Percentiles rank a stretch among this genome's conserved stretches.
These are phyloP conservation scores for Trypanosoma scelopori DNA, from an alignment of 208 protist species.

Conservation along the genomic window DNA sequence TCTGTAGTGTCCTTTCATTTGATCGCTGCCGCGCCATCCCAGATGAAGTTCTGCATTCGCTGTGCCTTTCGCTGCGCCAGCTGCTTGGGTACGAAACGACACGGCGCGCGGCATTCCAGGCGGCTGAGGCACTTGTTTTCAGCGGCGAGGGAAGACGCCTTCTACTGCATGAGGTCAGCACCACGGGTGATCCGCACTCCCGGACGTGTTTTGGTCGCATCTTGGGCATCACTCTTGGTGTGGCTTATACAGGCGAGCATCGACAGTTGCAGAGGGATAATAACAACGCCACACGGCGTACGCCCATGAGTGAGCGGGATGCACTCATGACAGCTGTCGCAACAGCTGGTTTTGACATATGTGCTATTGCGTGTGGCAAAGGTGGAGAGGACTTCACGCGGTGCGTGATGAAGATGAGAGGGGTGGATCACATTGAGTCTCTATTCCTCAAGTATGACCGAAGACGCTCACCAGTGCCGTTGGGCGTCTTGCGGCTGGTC, in stretches of 20 bases:
- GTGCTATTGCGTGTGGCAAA: slow-evolving; percentile 22
- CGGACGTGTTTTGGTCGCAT: slow-evolving; percentile 74
- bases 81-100: slow-evolving; percentile 37
- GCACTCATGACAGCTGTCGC: slow-evolving; percentile 1
- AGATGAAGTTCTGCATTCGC: slow-evolving; percentile 22
- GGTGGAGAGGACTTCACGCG: slow-evolving; percentile 30
- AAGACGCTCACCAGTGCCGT: slow-evolving; percentile 28
- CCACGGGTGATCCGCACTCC: slow-evolving; percentile 45
- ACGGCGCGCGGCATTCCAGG: slow-evolving; percentile 33
- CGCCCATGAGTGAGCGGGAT: slow-evolving; percentile 22
- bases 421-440: slow-evolving; percentile 25
- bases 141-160: slow-evolving; percentile 51
- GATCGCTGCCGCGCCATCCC: slow-evolving; percentile 11
- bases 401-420: slow-evolving; percentile 31
- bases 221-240: slow-evolving; percentile 48
- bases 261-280: slow-evolving; percentile 15
- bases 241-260: slow-evolving; percentile 23
- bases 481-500: slow-evolving; percentile 48
- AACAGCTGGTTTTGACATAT: slow-evolving; percentile 25
- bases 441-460: slow-evolving; percentile 28
- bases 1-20: slow-evolving; percentile 45
- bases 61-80: slow-evolving; percentile 42
- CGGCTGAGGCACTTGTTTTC: slow-evolving; percentile 28
- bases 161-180: slow-evolving; percentile 59
- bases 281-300: slow-evolving; percentile 8